Base-by-base conservation (phyloP, 352 stramenopile genomes). In the Phytopythium boreale region DNA sequence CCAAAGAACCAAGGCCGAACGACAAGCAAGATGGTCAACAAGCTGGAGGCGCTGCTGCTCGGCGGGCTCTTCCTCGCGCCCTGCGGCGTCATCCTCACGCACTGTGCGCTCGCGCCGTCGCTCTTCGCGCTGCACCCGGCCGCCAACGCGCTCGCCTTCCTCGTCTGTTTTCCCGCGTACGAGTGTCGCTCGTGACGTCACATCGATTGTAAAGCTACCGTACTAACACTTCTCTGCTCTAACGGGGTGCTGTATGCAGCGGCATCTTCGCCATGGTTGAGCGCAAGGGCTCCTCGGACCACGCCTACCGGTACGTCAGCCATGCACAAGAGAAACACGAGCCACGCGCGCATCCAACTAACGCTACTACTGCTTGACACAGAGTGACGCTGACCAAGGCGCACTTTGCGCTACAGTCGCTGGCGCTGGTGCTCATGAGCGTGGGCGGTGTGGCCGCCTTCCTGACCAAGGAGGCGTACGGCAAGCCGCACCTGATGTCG, bases 51-150 rank as follows among this genome's bases (percentile, higher is more conserved):
- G 56, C 69, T 88, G 19, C 71, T 86, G 63, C 71, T 91, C 22
- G 56, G 75, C 27, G 73, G 64, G 43, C 72, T 89, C 44, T 74
- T 91, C 65, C 64, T 79, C 29, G 75, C 70, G 49, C 82, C 82
- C 10, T 71, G 66, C 50, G 74, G 67, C 61, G 69, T 64, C 43
- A 88, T 91, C 67, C 57, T 91, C 53, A 59, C 56, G 49, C 71
- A 76, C 12, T 78, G 68, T 51, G 65, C 58, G 24, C 36, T 60
- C 7, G 64, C 69, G 12, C 74, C 75, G 27, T 78, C 69, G 26
- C 68, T 91, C 26, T 89, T 91, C 46, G 75, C 82, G 7, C 61
- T 84, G 50, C 82, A 91, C 66, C 82, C 80, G 17, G 82, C 80
- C 17, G 71, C 75, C 53, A 91, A 88, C 46, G 73, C 82, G 34